Evolutionary conservation across 73 alveolate genomes (phyloP).

Genomic region (Tetrahymena malaccensis): DNA sequence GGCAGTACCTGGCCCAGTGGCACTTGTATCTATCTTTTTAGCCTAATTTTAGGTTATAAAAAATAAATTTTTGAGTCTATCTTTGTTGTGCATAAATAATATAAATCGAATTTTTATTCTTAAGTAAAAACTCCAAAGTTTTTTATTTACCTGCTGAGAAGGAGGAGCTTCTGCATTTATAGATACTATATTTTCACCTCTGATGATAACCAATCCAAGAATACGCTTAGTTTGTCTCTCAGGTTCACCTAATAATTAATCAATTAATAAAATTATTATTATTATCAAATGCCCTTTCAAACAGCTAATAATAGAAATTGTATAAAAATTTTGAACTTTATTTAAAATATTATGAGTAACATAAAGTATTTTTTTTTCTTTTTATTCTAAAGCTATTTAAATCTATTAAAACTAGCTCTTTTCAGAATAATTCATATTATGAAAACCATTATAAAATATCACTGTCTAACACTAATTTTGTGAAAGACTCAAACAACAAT

Average conservation of each 20-base stretch:
- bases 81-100: too few relatives aligned
- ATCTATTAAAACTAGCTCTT: background rate
- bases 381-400: background rate
- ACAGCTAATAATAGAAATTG: too few relatives aligned
- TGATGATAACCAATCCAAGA: slow-evolving; percentile 41
- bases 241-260: slow-evolving; percentile 12
- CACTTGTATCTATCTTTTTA: background rate
- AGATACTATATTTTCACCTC: slow-evolving; percentile 97
- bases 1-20: background rate
- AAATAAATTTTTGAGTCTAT: background rate
- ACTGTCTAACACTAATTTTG: background rate
- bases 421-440: slow-evolving; percentile 11
- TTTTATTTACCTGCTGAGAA: slow-evolving; percentile 76
- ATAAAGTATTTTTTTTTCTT: background rate
- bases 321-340: too few relatives aligned
- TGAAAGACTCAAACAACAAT: background rate
- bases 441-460: background rate
- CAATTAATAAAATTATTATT: too few relatives aligned
- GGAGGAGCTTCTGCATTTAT: slow-evolving; percentile 98
- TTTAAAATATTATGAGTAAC: background rate
- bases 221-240: slow-evolving; percentile 51
- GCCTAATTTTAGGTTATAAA: background rate
- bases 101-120: too few relatives aligned
- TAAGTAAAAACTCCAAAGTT: background rate
- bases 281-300: too few relatives aligned